Percentiles rank a stretch among this genome's conserved stretches.
phyloP scores from a whole-genome alignment of 441 rosid genomes.

The Hura crepitans region DNA sequence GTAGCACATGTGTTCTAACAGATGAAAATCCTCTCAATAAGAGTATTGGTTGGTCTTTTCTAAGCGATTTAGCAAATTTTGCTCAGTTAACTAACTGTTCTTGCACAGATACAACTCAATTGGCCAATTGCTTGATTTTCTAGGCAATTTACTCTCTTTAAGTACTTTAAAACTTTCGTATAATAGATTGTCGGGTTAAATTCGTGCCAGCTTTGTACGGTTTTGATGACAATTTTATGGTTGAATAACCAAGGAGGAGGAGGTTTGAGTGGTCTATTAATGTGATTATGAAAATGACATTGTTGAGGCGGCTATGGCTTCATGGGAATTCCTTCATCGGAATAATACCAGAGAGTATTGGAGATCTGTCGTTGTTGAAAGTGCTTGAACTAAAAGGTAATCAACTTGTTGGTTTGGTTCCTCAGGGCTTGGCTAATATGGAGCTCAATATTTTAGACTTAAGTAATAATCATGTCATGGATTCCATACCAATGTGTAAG shows the following conservation, averaged over 20 bases:
- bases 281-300: slow-evolving; percentile 39
- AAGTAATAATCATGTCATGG: slow-evolving; percentile 50
- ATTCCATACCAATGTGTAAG: slow-evolving; percentile 48
- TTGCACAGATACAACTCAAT: slow-evolving; percentile 36
- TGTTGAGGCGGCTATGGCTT: slow-evolving; percentile 49
- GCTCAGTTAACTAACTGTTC: slow-evolving; percentile 40
- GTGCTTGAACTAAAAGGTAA: slow-evolving; percentile 44
- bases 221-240: slow-evolving; percentile 43
- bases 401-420: slow-evolving; percentile 47
- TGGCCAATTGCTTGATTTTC: slow-evolving; percentile 43
- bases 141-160: slow-evolving; percentile 40
- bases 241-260: slow-evolving; percentile 43
- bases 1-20: slow-evolving; percentile 40
- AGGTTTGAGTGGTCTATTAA: slow-evolving; percentile 45
- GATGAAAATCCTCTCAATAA: slow-evolving; percentile 44
- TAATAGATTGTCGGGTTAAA: slow-evolving; percentile 43
- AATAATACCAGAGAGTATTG: slow-evolving; percentile 39
- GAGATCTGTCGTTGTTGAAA: slow-evolving; percentile 34
- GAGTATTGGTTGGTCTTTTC: slow-evolving; percentile 48
- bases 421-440: slow-evolving; percentile 40
- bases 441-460: slow-evolving; percentile 36
- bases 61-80: slow-evolving; percentile 36
- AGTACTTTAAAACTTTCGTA: slow-evolving; percentile 39
- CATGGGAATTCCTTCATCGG: slow-evolving; percentile 51
- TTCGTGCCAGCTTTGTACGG: slow-evolving; percentile 40